Evolutionary conservation across 2,329 filamentous ascomycete genomes (phyloP).

Genomic region (Cadophora sp.): DNA sequence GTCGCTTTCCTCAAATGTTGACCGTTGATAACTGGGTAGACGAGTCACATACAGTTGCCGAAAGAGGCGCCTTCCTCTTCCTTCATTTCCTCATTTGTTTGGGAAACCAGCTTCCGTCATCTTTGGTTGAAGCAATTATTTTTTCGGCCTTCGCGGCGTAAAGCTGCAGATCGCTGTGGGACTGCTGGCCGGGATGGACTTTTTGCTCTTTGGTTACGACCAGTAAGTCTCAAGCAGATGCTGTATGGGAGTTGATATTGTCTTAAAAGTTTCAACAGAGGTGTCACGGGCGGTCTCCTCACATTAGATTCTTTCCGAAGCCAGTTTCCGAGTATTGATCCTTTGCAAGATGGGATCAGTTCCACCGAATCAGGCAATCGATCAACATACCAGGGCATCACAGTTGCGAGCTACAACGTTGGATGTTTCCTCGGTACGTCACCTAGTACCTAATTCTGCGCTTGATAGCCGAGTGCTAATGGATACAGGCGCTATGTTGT

Average conservation of each 20-base stretch:
- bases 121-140: slow-evolving; percentile 46
- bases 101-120: background rate
- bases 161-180: slow-evolving; percentile 72
- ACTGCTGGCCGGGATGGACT: slow-evolving; percentile 75
- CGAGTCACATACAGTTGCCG: too few species aligned
- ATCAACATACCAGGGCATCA: slow-evolving; percentile 51
- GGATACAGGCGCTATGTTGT: slow-evolving; percentile 52
- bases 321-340: slow-evolving; percentile 60
- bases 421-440: slow-evolving; percentile 54
- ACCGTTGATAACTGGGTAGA: too few species aligned
- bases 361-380: slow-evolving; percentile 41
- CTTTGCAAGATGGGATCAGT: background rate
- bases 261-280: slow-evolving; percentile 29
- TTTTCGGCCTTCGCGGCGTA: slow-evolving; percentile 70
- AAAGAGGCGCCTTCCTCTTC: background rate
- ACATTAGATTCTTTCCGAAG: slow-evolving; percentile 54
- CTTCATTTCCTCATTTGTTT: background rate
- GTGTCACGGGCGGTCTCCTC: slow-evolving; percentile 54
- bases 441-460: too few species aligned
- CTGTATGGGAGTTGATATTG: background rate
- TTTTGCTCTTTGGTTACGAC: slow-evolving; percentile 63
- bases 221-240: slow-evolving; percentile 36
- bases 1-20: too few species aligned
- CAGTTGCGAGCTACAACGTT: slow-evolving; percentile 63
- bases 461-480: background rate